A percentile compares a stretch with the other conserved stretches of the same genome.
These are phyloP conservation scores for Phaeoacremonium minimum DNA, from an alignment of 2,329 filamentous ascomycete genomes.

Conservation along the genomic window DNA sequence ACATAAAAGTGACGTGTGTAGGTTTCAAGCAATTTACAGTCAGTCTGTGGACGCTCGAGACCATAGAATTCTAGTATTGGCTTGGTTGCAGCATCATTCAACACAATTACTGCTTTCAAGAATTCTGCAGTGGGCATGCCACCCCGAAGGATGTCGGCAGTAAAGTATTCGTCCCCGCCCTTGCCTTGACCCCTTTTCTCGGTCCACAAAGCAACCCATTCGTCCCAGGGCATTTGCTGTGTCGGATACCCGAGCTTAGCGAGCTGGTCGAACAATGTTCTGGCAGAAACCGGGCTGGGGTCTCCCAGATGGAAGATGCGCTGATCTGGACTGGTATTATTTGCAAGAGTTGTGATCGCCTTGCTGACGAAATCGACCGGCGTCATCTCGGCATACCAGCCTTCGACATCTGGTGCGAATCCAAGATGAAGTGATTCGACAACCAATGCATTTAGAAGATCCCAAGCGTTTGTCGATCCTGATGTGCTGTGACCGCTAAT, in stretches of 20 bases:
- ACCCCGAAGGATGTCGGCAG: constrained; percentile 72
- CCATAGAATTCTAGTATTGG: constrained; percentile 48
- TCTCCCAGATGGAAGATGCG: constrained; percentile 72
- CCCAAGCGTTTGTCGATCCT: constrained; percentile 73
- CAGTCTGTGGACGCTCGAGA: constrained; percentile 64
- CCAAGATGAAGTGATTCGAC: constrained; percentile 74
- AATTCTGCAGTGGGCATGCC: constrained; percentile 76
- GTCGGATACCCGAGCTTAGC: constrained; percentile 67
- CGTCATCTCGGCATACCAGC: constrained; percentile 80
- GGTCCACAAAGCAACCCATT: constrained; percentile 72
- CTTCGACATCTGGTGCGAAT: constrained; percentile 63
- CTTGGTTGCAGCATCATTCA: constrained; percentile 66
- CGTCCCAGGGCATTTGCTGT: constrained; percentile 60
- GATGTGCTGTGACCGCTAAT: constrained; percentile 74
- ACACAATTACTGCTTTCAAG: constrained; percentile 65
- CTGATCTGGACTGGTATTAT: constrained; percentile 58
- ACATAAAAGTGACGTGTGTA: constrained; percentile 80
- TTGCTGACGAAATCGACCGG: constrained; percentile 78
- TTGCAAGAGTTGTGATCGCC: constrained; percentile 66
- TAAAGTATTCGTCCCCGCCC: constrained; percentile 68
- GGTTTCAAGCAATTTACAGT: constrained; percentile 66
- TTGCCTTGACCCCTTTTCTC: constrained; percentile 62
- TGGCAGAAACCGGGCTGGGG: constrained; percentile 63
- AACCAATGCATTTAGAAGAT: constrained; percentile 70
- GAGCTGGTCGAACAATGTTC: constrained; percentile 60